Evolutionary conservation across 768 basidiomycete species (phyloP).

Genomic region (Pleurotus pulmonarius): DNA sequence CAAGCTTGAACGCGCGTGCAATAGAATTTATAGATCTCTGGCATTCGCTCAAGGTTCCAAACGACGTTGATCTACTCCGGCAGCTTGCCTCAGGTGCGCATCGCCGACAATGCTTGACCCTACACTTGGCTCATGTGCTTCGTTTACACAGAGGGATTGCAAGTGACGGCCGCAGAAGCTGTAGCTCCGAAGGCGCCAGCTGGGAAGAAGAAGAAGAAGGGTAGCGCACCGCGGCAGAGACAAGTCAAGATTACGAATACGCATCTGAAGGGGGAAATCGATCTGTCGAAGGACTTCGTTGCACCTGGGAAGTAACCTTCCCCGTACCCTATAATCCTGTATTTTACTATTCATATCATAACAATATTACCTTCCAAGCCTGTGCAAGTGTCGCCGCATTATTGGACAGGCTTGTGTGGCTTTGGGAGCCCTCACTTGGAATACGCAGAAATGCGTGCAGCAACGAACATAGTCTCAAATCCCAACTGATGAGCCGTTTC

Average conservation of each 20-base stretch:
- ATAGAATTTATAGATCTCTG: constrained; percentile 86
- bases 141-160: constrained; percentile 62
- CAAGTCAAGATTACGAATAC: constrained; percentile 85
- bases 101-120: background rate
- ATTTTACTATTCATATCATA: background rate
- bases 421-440: too few species aligned
- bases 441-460: too few species aligned
- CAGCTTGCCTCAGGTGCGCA: constrained; percentile 68
- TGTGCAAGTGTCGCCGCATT: too few species aligned
- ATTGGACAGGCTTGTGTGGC: too few species aligned
- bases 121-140: constrained; percentile 1
- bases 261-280: constrained; percentile 83
- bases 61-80: constrained; percentile 77
- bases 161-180: constrained; percentile 68
- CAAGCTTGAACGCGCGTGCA: background rate
- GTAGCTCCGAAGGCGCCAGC: constrained; percentile 50
- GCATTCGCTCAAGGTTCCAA: constrained; percentile 82
- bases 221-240: constrained; percentile 67
- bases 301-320: constrained; percentile 29
- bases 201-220: constrained; percentile 74
- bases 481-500: too few species aligned
- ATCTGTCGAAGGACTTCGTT: constrained; percentile 71
- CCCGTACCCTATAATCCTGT: background rate
- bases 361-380: too few species aligned
- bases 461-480: too few species aligned